These are phyloP conservation scores for Penicillium sp. DNA, from an alignment of 2,329 filamentous ascomycete genomes.

Conservation along the genomic window DNA sequence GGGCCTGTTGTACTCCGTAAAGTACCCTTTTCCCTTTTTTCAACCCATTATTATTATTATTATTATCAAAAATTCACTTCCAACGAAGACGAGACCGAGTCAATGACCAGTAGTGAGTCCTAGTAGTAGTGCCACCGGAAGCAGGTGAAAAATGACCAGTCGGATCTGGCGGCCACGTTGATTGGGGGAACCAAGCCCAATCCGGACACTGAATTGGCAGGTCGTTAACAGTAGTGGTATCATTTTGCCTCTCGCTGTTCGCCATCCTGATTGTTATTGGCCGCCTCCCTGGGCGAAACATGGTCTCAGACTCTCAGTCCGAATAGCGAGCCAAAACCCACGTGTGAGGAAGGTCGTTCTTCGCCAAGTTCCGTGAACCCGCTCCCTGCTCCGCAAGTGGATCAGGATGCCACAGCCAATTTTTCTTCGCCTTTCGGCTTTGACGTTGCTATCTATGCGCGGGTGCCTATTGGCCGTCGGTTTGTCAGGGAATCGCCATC, in stretches of 20 bases:
- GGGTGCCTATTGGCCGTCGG: neutral
- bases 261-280: neutral
- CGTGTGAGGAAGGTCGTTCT: conserved; percentile 3
- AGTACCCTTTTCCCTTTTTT: neutral
- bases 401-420: neutral
- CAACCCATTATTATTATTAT: too few species aligned
- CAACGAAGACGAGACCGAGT: neutral
- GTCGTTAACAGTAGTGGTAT: neutral
- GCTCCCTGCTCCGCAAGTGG: neutral
- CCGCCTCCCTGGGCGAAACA: neutral
- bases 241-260: neutral
- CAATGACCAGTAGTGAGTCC: too few species aligned
- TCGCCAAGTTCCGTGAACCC: neutral
- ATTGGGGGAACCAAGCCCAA: conserved; percentile 2
- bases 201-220: neutral
- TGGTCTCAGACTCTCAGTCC: neutral
- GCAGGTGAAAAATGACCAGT: neutral
- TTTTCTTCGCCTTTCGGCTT: neutral
- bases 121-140: conserved; percentile 5
- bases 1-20: too few species aligned
- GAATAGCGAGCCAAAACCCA: neutral
- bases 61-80: neutral
- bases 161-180: neutral
- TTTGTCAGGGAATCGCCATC: neutral
- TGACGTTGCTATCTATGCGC: neutral